These are phyloP conservation scores for Coemansia sp. DNA, from an alignment of 192 early-diverging fungal species.

Conservation along the genomic window DNA sequence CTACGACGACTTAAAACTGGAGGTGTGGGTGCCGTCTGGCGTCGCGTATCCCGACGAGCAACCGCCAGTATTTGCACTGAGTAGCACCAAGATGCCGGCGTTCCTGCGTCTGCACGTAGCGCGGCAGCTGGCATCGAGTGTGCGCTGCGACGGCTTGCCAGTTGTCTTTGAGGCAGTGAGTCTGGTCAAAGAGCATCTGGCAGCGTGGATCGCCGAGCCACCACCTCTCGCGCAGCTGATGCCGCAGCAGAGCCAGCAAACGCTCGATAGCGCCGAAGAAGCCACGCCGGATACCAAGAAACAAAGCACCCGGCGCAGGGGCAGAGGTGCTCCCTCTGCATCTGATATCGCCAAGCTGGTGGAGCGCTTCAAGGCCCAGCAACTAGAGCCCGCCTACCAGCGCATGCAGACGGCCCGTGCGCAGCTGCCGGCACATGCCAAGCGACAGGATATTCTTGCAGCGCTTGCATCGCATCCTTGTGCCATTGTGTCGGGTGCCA, in stretches of 20 bases:
- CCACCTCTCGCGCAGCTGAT: constrained; percentile 26
- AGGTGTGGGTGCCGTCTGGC: constrained; percentile 58
- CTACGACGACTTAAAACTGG: constrained; percentile 43
- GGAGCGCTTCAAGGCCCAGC: constrained; percentile 11
- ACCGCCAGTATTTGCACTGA: constrained; percentile 59
- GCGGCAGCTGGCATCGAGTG: constrained; percentile 33
- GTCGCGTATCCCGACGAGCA: constrained; percentile 64
- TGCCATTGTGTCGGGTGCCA: constrained; percentile 41
- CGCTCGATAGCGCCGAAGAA: not conserved
- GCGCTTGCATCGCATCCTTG: constrained; percentile 8
- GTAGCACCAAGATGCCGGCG: constrained; percentile 61
- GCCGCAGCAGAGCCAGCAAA: constrained; percentile 1
- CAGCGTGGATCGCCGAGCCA: constrained; percentile 23
- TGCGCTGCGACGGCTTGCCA: constrained; percentile 26
- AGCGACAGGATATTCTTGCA: constrained; percentile 1
- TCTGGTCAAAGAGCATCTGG: constrained; percentile 52
- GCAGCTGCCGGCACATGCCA: constrained; percentile 15
- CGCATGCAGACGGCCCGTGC: constrained; percentile 22
- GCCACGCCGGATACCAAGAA: too few relatives aligned
- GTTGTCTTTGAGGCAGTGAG: constrained; percentile 60
- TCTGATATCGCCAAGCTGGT: constrained; percentile 6
- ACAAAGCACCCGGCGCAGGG: not conserved
- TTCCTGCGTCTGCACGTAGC: constrained; percentile 64
- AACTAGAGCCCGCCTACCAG: constrained; percentile 8
- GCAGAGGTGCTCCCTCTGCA: not conserved